These are phyloP conservation scores for Oryza glaberrima DNA, from an alignment of 176 grass and related monocot species.

Conservation along the genomic window DNA sequence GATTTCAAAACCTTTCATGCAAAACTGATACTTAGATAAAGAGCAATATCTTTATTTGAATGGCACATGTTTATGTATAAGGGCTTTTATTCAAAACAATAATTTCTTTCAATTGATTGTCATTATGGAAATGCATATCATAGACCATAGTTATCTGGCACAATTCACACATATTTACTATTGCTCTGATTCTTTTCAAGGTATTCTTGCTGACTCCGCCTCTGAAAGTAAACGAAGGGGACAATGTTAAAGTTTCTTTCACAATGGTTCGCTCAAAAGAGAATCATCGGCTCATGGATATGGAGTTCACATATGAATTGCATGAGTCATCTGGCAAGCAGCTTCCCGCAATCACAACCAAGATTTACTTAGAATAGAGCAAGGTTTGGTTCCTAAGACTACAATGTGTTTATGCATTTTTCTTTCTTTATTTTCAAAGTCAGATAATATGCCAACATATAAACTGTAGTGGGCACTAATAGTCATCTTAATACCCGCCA, in stretches of 20 bases:
- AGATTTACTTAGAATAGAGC: slow-evolving; percentile 76
- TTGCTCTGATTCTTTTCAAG: slow-evolving; percentile 35
- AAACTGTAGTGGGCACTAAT: background rate
- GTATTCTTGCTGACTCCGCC: slow-evolving; percentile 83
- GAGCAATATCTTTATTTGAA: background rate
- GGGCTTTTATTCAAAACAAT: slow-evolving; percentile 24
- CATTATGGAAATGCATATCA: background rate
- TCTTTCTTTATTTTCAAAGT: background rate
- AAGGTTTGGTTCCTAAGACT: slow-evolving; percentile 20
- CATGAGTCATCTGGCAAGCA: slow-evolving; percentile 69
- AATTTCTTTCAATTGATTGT: background rate
- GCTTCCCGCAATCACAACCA: slow-evolving; percentile 64
- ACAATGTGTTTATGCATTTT: background rate
- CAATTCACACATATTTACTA: background rate
- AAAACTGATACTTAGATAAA: background rate
- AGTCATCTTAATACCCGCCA: background rate
- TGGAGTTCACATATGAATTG: slow-evolving; percentile 82
- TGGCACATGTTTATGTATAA: background rate
- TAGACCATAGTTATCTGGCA: slow-evolving; percentile 11
- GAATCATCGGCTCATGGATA: slow-evolving; percentile 93
- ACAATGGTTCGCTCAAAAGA: slow-evolving; percentile 86
- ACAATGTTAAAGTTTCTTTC: slow-evolving; percentile 78
- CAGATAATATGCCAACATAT: background rate
- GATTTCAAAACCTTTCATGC: background rate
- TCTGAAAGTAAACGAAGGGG: slow-evolving; percentile 70